Base-by-base conservation (phyloP, 2,329 filamentous ascomycete species). In the Lasiodiplodia hormozganensis region DNA sequence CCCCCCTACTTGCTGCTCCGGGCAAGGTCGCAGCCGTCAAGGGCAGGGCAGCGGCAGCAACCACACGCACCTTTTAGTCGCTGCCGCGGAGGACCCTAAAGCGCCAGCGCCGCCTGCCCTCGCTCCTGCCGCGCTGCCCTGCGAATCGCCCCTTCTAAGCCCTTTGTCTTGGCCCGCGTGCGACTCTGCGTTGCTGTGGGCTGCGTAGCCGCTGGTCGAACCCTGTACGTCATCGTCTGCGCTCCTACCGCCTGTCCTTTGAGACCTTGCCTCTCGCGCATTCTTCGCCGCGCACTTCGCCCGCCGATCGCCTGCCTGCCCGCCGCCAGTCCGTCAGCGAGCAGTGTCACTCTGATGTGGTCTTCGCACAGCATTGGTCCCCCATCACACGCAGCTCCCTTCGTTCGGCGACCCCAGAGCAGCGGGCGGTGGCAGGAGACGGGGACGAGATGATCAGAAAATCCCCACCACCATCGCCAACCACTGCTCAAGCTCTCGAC, bases 401-500 rank as follows among this genome's bases (percentile, higher is more conserved):
- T 68, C 58, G 58, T 68, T 54, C 60, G 52, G 67, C 58, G 67
- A 51, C 67, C 40, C 51, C 57, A 64, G 60, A 64, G 49, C 51
- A 54, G 36, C 52, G 58, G 51, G 67, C 58, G 58, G 58, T 68
- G 67, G 67, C 40, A 68, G 66, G 66, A 68, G 66, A 68, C 66
- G 66, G 67, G 67, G 58, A 64, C 67, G 67, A 68, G 58, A 68
- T 68, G 67, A 68, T 51, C 67, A 65, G 36, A 68, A 68, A 64
- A 57, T 65, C 67, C 52, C 38, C 67, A 57, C 52, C 38, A 54
- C 58, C 67, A 56, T 65, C 67, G 51, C 60, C 67, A 21, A 69
- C 71, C n/a, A 71, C 71, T 36, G 52, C 64, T 56, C 66, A 69
- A 21, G 70, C 71, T 62, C 70, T 70, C 43, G 70, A 65, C 62